Conservation (phyloP, 2,329 filamentous ascomycete genomes). For the Fusarium miscanthi region DNA sequence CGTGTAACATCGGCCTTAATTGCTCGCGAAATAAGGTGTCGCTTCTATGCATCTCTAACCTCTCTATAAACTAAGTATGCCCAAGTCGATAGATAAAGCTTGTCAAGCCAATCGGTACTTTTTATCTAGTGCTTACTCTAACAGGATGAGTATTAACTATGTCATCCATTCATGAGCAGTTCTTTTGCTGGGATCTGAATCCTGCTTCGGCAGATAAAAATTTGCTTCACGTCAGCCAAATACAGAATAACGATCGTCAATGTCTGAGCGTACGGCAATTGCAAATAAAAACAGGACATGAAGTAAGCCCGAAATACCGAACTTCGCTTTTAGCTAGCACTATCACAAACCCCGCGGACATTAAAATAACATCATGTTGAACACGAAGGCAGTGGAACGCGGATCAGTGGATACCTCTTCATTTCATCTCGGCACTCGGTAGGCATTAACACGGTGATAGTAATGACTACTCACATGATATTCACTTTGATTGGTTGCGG, state of each 20-base stretch:
- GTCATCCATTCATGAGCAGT: not conserved
- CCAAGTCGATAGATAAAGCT: not conserved
- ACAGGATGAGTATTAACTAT: not conserved
- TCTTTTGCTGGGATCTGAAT: not conserved
- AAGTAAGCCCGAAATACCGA: not conserved
- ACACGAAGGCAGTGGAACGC: not conserved
- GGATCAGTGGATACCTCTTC: not conserved
- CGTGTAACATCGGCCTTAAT: not conserved
- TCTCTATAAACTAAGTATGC: no score
- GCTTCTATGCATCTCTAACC: not conserved
- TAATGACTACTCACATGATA: not conserved
- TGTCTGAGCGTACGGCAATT: not conserved
- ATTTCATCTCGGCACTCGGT: not conserved
- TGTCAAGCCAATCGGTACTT: not conserved
- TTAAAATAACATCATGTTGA: not conserved
- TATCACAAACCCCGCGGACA: not conserved
- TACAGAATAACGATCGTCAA: fast-evolving
- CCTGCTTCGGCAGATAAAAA: not conserved
- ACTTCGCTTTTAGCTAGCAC: not conserved
- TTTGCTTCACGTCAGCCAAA: not conserved
- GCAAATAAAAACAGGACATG: not conserved
- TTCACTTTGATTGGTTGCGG: not conserved
- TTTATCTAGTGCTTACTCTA: not conserved
- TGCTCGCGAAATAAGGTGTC: not conserved
- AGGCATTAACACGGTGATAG: not conserved